Conservation (phyloP, 768 basidiomycete genomes). For the Psilocybe tampanensis region DNA sequence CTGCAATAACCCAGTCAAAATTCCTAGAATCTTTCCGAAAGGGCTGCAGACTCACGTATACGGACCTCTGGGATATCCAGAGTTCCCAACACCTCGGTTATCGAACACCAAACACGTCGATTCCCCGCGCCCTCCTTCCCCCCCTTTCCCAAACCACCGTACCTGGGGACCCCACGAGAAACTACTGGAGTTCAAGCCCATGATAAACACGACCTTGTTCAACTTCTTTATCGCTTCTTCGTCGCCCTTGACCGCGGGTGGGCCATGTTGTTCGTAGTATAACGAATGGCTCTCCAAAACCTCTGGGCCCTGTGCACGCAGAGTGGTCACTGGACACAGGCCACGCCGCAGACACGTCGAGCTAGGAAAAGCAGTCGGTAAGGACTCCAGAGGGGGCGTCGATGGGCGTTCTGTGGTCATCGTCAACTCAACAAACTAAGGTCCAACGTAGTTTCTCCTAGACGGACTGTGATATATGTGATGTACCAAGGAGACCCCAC, state of each 20-base stretch:
- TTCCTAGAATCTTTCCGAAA: background rate
- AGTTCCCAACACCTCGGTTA: slow-evolving; percentile 83
- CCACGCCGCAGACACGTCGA: slow-evolving; percentile 68
- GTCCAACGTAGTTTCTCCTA: no score
- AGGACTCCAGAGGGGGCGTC: slow-evolving; percentile 4
- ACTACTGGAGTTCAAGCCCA: slow-evolving; percentile 71
- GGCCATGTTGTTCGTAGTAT: slow-evolving; percentile 81
- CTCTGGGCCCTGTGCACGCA: slow-evolving; percentile 46
- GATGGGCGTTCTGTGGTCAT: background rate
- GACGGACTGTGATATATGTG: no score
- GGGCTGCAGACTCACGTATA: slow-evolving; percentile 60
- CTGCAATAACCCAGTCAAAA: slow-evolving; percentile 32
- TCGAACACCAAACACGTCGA: slow-evolving; percentile 78
- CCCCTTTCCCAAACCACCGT: slow-evolving; percentile 49
- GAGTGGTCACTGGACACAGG: slow-evolving; percentile 69
- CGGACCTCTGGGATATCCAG: slow-evolving; percentile 68
- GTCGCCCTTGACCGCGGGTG: slow-evolving; percentile 21
- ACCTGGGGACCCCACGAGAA: slow-evolving; percentile 72
- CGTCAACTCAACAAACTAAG: no score
- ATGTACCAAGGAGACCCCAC: no score
- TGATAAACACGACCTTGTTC: slow-evolving; percentile 70
- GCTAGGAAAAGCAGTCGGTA: slow-evolving; percentile 58
- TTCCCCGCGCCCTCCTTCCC: slow-evolving; percentile 28
- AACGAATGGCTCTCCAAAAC: slow-evolving; percentile 69
- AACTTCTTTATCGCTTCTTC: slow-evolving; percentile 15